Base-by-base conservation (phyloP, 352 stramenopile species). In the Pythium myriotylum region DNA sequence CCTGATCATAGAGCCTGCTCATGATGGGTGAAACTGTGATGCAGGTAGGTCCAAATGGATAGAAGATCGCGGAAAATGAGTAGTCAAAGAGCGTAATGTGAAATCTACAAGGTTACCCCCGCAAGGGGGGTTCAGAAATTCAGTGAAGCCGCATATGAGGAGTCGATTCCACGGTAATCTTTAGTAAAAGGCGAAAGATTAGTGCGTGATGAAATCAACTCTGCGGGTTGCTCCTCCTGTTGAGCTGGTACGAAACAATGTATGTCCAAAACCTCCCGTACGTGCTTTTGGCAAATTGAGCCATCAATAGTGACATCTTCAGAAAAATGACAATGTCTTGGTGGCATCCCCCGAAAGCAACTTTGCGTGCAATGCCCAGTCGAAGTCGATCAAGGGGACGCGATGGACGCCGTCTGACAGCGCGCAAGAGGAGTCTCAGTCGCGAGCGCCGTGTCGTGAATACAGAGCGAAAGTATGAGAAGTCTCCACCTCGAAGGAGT, bases 171-270 rank as follows among this genome's bases (percentile, higher is more conserved):
- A 95, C 87, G 84, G 85, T 90, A 94, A 92, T 94, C 85, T 94
- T 92, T 96, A 94, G 85, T 94, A 94, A 94, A 96, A 96, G 87
- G 87, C 87, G 87, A 95, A 95, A 95, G 87, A 94, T 95, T 94
- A 68, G 35, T 73, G 32, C 65, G 65, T 65, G 59, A 65, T 73
- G 65, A 73, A 73, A 73, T 68, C 59, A 73, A 73, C 65, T 73
- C 65, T 68, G 65, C 65, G 65, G 65, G 59, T 54, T 73, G 23
- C 10, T 61, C 24, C 13, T 22, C 26, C n/a, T 32, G n/a, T 1
- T 2, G 24, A 46, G 14, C 6, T 37, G 35, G 7, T 9, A 4
- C 16, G 1, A 6, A 8, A 41, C 14, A 40, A 14, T 66, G 20
- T 70, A 65, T 54, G 39, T 26, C 13, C 12, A 40, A 14, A 55